Evolutionary conservation across 257 asterid genomes (phyloP).

Genomic region (Nicotiana tomentosiformis): DNA sequence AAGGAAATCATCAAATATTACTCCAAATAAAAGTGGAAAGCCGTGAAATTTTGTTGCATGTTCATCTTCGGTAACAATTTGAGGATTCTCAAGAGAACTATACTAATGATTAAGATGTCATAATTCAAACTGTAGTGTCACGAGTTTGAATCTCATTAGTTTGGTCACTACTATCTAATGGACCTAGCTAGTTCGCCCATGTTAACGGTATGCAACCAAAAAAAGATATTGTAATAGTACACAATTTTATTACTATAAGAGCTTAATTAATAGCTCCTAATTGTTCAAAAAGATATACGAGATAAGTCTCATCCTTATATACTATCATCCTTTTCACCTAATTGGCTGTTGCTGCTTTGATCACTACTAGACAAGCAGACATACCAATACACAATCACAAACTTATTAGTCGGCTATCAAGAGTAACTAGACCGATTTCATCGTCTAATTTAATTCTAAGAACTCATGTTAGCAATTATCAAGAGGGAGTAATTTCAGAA

Average conservation of each 20-base stretch:
- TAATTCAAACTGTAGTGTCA: not conserved
- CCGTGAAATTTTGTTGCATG: not conserved
- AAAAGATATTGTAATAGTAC: no score
- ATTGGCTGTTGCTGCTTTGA: no score
- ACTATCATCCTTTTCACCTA: not conserved
- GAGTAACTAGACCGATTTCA: not conserved
- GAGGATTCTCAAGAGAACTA: not conserved
- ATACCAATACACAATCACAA: not conserved
- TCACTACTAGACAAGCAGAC: not conserved
- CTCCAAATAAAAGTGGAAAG: not conserved
- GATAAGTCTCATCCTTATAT: no score
- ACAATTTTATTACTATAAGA: no score
- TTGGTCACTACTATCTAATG: no score
- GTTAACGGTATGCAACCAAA: not conserved
- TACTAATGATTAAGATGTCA: not conserved
- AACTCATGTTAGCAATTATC: not conserved
- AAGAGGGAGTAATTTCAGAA: not conserved
- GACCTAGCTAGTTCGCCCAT: rapidly evolving
- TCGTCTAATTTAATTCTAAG: not conserved
- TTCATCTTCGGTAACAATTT: not conserved
- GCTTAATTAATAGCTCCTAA: no score
- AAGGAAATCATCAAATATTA: not conserved
- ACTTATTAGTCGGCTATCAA: not conserved
- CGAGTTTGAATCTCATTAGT: not conserved
- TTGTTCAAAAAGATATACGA: no score